Percentiles rank a stretch among this genome's conserved stretches.
phyloP scores from a whole-genome alignment of 2,329 filamentous ascomycete genomes.

The Sodiomyces alkalinus region DNA sequence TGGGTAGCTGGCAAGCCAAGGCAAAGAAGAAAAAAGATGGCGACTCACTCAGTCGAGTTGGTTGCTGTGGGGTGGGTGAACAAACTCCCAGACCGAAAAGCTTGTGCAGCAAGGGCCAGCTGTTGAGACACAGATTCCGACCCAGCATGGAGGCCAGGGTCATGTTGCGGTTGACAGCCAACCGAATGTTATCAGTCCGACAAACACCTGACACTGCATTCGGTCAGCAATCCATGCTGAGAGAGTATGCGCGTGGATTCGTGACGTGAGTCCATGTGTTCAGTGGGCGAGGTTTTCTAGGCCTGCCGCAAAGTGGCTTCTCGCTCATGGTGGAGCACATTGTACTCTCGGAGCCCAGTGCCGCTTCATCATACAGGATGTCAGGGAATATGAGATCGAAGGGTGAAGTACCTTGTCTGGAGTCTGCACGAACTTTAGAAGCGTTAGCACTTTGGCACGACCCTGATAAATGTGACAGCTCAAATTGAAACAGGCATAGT shows the following conservation, averaged over 20 bases:
- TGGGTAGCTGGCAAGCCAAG: constrained; percentile 12
- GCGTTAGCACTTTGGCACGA: neutral
- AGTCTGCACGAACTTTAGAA: constrained; percentile 5
- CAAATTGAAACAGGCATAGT: too few species aligned
- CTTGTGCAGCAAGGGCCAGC: too few species aligned
- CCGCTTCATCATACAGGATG: constrained; percentile 60
- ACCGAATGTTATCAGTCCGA: neutral
- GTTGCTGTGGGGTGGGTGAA: too few species aligned
- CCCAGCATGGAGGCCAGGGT: too few species aligned
- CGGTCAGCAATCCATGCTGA: too few species aligned
- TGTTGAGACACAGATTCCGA: too few species aligned
- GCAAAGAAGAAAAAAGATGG: constrained; percentile 7
- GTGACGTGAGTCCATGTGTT: too few species aligned
- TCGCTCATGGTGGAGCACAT: constrained; percentile 51
- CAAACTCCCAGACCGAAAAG: too few species aligned
- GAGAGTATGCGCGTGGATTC: too few species aligned
- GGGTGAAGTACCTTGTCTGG: constrained; percentile 10
- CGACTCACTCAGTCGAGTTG: too few species aligned
- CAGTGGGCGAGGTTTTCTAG: constrained; percentile 99
- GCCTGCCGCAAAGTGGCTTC: constrained; percentile 90
- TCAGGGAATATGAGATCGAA: constrained; percentile 6
- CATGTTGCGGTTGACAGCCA: too few species aligned
- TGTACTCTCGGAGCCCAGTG: constrained; percentile 85
- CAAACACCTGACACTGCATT: neutral
- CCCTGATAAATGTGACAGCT: constrained; percentile 9